Base-by-base conservation (phyloP, 2,329 filamentous ascomycete species). In the Xylaria sp. region DNA sequence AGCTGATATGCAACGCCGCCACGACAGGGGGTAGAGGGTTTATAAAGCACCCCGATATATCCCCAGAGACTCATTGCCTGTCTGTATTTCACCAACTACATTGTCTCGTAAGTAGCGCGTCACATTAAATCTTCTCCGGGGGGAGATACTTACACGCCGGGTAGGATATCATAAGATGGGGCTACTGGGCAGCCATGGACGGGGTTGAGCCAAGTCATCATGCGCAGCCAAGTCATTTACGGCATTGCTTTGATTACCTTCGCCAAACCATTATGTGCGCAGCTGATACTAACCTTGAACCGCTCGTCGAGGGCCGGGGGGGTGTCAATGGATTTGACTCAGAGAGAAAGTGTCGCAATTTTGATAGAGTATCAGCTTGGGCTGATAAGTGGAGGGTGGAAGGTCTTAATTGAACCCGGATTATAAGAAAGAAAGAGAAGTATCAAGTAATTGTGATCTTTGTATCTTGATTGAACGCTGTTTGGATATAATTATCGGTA, bases 91-190 rank as follows among this genome's bases (percentile, higher is more conserved):
- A 61, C 19, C 58, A 61, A 38, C 45, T 61, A 7, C 58, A 61
- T n/a, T 61, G 58, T 12, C 45, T 61, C 2, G 58, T 61, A 31
- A 21, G 58, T 37, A 35, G n/a, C n/a, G n/a, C n/a, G n/a, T n/a
- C n/a, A n/a, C n/a, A n/a, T n/a, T 38, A 3, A 8, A 25, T n/a
- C 28, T 15, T 31, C n/a, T 12, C 21, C 5, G 14, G 21, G 17
- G 28, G 25, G 31, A 40, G 23, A 19, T 53, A 11, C 5, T 53
- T 17, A 46, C n/a, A 46, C 17, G 14, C 28, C 2, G 21, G 23
- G 35, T 45, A 55, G 52, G 52, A 55, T 17, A 46, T 46, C 12
- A 55, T 55, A 9, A n/a, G 52, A 14, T 23, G n/a, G 15, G 52
- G 52, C 12, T 43, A 51, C 25, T 37, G 40, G 28, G n/a, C 31